Base-by-base conservation (phyloP, 1,284 basidiomycete species). In the Ceratobasidium sp. region DNA sequence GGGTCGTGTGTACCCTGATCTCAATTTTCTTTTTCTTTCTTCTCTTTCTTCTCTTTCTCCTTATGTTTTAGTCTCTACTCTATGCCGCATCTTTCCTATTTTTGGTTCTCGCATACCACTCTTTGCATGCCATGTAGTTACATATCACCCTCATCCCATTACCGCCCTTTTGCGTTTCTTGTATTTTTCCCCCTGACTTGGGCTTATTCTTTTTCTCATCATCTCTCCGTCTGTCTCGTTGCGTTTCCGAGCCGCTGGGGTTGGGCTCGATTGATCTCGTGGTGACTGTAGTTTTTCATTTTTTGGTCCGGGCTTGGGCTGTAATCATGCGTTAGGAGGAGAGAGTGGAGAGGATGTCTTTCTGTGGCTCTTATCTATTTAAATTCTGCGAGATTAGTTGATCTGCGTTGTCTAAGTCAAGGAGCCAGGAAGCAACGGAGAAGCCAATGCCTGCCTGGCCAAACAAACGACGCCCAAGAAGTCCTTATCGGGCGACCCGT, bases 111-210 rank as follows among this genome's bases (percentile, higher is more conserved):
- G 6, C 36, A 41, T 57, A 27, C n/a, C 54, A 17, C 54, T 27
- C 54, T 29, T 29, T 57, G 54, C 54, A 57, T 27, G 24, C 24
- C 19, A 44, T 60, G 57, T 60, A 60, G 57, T 60, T 60, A 41
- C 17, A 33, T 60, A 60, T 53, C 69, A 73, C 57, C 48, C 65
- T 33, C 48, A 41, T 48, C 53, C 57, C 69, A 24, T 47, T 45
- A 65, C 63, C 63, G 63, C 63, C 63, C 47, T 41, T 41, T 41
- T 41, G 36, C 36, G 31, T 24, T 71, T 71, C 53, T 54, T 71
- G 67, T 59, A 71, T 71, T 71, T 71, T 57, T 71, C 41, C 44
- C 29, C n/a, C 54, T 71, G 17, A 36, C 44, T 59, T 44, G 44
- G 45, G 67, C 44, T 71, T 59, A 24, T 24, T 11, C 36, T 41